phyloP scores from a whole-genome alignment of 163 green algal genomes.

The Chlamydomonas reinhardtii region DNA sequence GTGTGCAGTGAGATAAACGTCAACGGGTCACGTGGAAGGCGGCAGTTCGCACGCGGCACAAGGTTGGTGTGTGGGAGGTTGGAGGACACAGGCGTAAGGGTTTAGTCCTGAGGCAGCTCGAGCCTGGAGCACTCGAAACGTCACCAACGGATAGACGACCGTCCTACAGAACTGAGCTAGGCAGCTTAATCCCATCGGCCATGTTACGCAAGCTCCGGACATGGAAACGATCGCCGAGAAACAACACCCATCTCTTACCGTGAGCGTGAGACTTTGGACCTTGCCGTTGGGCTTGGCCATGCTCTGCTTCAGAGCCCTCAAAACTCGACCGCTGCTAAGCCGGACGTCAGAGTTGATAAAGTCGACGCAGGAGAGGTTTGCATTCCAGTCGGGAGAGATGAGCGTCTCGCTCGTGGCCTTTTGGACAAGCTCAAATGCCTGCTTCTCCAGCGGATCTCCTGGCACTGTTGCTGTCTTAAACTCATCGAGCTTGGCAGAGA shows the following conservation, averaged over 20 bases:
- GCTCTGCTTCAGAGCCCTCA: not conserved
- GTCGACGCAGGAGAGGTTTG: conserved; percentile 72
- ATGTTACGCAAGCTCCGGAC: no score
- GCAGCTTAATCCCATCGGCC: no score
- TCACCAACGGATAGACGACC: no score
- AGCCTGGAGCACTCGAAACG: no score
- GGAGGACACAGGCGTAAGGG: no score
- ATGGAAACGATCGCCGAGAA: no score
- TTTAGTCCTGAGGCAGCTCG: no score
- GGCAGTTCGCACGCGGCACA: no score
- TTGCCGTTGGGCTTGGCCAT: conserved; percentile 21
- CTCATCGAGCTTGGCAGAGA: conserved; percentile 47
- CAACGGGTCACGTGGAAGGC: no score
- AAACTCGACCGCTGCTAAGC: not conserved
- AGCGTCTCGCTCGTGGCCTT: conserved; percentile 65
- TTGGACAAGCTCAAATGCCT: conserved; percentile 49
- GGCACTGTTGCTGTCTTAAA: conserved; percentile 19
- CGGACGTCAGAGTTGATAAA: conserved; percentile 60
- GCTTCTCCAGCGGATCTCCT: conserved; percentile 53
- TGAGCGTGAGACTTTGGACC: conserved; percentile 11
- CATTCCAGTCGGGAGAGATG: conserved; percentile 64
- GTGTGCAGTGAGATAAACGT: no score
- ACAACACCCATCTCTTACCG: conserved; percentile 1
- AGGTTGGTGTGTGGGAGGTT: no score
- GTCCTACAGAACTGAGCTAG: no score